Conservation (phyloP, 2,329 filamentous ascomycete genomes). For the Onygena corvina region DNA sequence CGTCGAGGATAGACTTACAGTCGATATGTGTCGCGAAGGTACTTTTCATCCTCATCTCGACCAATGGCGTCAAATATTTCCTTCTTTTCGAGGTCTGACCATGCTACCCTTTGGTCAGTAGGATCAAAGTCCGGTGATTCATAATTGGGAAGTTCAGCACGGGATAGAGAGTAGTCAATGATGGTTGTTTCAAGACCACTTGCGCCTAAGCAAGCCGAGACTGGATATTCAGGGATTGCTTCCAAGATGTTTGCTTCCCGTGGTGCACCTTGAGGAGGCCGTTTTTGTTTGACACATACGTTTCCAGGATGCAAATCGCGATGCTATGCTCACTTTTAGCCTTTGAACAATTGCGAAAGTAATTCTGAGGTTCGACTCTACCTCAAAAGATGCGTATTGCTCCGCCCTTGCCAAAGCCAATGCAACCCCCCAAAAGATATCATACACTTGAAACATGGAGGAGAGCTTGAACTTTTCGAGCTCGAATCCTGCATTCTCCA, state of each 20-base stretch:
- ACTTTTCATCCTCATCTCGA: constrained; percentile 30
- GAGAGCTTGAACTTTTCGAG: constrained; percentile 37
- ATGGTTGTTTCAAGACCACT: constrained; percentile 50
- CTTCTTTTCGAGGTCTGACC: constrained; percentile 34
- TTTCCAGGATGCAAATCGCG: constrained; percentile 57
- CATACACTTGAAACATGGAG: constrained; percentile 42
- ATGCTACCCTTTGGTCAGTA: constrained; percentile 26
- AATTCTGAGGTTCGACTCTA: constrained; percentile 15
- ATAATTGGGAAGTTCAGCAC: constrained; percentile 38
- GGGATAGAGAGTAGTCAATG: constrained; percentile 56
- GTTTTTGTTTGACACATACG: constrained; percentile 43
- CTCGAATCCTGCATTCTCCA: constrained; percentile 53
- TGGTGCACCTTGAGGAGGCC: background rate
- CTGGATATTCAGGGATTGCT: background rate
- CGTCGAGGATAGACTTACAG: constrained; percentile 23
- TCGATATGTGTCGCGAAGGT: constrained; percentile 33
- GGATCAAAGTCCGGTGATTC: constrained; percentile 14
- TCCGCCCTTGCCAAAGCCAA: constrained; percentile 51
- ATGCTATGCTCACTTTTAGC: constrained; percentile 32
- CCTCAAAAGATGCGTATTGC: constrained; percentile 47
- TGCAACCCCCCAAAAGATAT: constrained; percentile 56
- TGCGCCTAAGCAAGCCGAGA: constrained; percentile 36
- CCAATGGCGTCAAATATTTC: constrained; percentile 34
- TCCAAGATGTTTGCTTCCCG: background rate
- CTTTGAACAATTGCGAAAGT: constrained; percentile 12